phyloP scores from a whole-genome alignment of 2,329 filamentous ascomycete species.

The Pseudohalonectria lignicola region DNA sequence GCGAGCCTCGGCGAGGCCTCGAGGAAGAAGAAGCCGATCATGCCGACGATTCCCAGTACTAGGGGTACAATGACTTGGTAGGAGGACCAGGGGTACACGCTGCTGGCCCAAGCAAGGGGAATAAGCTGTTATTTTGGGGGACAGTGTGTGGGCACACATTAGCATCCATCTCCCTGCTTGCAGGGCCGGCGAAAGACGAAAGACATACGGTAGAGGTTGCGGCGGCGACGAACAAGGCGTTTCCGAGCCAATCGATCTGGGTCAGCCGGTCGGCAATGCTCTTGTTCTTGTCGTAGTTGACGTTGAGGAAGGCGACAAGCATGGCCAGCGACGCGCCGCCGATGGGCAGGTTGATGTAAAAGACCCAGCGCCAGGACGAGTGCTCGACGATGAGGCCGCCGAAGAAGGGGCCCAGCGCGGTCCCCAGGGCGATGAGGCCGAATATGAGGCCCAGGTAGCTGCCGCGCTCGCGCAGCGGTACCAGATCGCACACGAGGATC shows the following conservation, averaged over 20 bases:
- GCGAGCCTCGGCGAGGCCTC: no score
- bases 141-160: no score
- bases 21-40: no score
- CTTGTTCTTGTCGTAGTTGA: conserved; percentile 3
- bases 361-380: conserved; percentile 39
- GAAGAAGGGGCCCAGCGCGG: conserved; percentile 34
- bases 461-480: conserved; percentile 10
- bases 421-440: conserved; percentile 37
- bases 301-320: neutral
- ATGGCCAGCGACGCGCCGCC: conserved; percentile 9
- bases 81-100: no score
- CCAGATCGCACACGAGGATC: conserved; percentile 10
- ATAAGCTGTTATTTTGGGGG: no score
- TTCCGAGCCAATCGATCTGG: conserved; percentile 42
- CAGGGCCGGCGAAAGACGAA: no score
- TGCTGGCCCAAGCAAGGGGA: no score
- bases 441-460: conserved; percentile 31
- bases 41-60: no score
- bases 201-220: no score
- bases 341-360: conserved; percentile 9
- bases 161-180: no score
- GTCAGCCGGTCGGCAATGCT: conserved; percentile 31
- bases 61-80: no score
- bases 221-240: no score
- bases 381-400: conserved; percentile 19